Percentiles rank a stretch among this genome's conserved stretches.
These are phyloP conservation scores for Termitomyces sp. DNA, from an alignment of 768 basidiomycete species.

Conservation along the genomic window DNA sequence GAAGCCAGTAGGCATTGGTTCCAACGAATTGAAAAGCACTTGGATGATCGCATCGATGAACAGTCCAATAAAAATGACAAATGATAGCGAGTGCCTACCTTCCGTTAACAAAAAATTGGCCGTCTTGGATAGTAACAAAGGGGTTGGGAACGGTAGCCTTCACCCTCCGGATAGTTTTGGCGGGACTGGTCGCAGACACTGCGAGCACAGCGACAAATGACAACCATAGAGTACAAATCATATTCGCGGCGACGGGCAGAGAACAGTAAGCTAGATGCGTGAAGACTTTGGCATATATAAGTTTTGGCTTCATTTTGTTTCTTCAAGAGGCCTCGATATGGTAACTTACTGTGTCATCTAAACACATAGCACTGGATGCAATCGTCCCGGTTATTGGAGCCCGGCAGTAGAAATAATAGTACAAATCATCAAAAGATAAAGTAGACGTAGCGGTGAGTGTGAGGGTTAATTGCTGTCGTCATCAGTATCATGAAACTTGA, in stretches of 20 bases:
- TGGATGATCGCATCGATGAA: neutral
- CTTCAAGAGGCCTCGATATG: neutral
- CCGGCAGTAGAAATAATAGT: too few relatives aligned
- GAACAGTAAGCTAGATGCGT: constrained; percentile 4
- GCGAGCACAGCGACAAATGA: constrained; percentile 26
- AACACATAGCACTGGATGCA: too few relatives aligned
- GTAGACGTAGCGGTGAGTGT: too few relatives aligned
- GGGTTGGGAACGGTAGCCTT: constrained; percentile 19
- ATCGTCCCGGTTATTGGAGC: too few relatives aligned
- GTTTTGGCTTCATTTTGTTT: constrained; percentile 7
- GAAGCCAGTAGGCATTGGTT: constrained; percentile 68
- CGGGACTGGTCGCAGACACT: constrained; percentile 28
- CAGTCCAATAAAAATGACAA: constrained; percentile 1
- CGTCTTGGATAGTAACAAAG: constrained; percentile 41
- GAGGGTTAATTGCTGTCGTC: too few relatives aligned
- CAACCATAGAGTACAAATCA: constrained; percentile 27
- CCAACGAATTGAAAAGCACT: constrained; percentile 30
- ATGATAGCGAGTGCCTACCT: constrained; percentile 25
- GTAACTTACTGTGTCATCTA: neutral
- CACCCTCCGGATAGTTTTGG: constrained; percentile 19
- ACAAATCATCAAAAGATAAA: too few relatives aligned
- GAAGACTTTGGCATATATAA: constrained; percentile 8
- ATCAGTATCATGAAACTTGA: too few relatives aligned
- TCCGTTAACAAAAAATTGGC: constrained; percentile 52
- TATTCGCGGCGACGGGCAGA: constrained; percentile 23